Base-by-base conservation (phyloP, 768 basidiomycete genomes). In the Plicaturopsis crispa region DNA sequence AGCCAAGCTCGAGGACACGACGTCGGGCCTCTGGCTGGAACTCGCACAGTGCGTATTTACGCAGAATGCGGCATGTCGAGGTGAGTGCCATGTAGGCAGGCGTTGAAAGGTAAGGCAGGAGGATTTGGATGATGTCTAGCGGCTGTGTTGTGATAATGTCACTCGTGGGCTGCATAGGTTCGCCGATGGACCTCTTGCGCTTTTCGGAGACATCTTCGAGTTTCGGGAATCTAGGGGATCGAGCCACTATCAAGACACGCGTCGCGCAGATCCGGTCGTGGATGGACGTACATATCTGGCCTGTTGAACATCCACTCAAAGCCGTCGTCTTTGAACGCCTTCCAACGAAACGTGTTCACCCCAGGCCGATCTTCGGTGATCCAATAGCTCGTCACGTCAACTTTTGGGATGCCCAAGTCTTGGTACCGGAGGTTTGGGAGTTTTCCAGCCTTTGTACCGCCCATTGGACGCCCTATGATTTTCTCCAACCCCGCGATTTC, bases 61-160 rank as follows among this genome's bases (percentile, higher is more conserved):
- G 52, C 13, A 57, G 38, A 22, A 50, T 38, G 30, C 54, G 57
- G 38, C 57, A 59, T 17, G 52, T 57, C 3, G 52, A 46, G 17
- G 39, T 35, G 24, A 59, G 46, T 8, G 34, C 22, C 14, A 57
- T 31, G 39, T 51, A 57, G 35, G 48, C 39, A 13, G 32, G 23
- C 24, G 36, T 28, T 14, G 45, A n/a, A 11, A 59, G 50, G 44
- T 46, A 43, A 3, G 49, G 48, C 3, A 57, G 39, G 6, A 57
- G 35, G 32, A 37, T n/a, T 12, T 45, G 36, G 20, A 59, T 34
- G 21, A 57, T 38, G 39, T 57, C 57, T 17, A 48, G 16, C 2
- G 54, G 48, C 31, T 33, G 40, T 3, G 39, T 42, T 5, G 50
- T 52, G 22, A 57, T n/a, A n/a, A n/a, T n/a, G n/a, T n/a, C n/a